Percentiles rank a stretch among this genome's conserved stretches.
These are phyloP conservation scores for Leccinum pellstonianum DNA, from an alignment of 768 basidiomycete species.

Conservation along the genomic window DNA sequence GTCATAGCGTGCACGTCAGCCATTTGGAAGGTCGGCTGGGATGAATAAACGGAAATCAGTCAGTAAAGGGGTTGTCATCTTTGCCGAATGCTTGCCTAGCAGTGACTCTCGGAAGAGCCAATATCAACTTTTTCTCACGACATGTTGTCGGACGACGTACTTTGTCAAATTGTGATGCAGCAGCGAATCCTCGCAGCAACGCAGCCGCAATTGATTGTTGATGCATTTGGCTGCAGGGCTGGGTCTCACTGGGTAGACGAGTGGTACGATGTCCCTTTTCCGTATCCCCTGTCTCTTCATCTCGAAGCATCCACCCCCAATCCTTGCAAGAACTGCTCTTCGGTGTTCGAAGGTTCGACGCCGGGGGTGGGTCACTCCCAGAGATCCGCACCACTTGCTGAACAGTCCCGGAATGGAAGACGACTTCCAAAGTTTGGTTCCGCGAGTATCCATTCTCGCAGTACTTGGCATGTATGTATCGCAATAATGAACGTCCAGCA, in stretches of 20 bases:
- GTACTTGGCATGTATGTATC: not conserved
- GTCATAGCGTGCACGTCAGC: not conserved
- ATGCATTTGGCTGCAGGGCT: not conserved
- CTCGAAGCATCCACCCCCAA: not conserved
- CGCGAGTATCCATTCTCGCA: not conserved
- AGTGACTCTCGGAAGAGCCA: not conserved
- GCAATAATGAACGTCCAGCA: conserved; percentile 3
- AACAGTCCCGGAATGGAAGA: conserved; percentile 5
- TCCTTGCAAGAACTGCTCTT: not conserved
- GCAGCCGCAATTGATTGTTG: conserved; percentile 3
- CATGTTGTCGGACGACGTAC: not conserved
- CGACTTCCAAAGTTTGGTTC: not conserved
- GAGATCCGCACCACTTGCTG: conserved; percentile 10
- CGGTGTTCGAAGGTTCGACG: not conserved
- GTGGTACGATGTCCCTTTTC: conserved; percentile 7
- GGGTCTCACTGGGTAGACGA: not conserved
- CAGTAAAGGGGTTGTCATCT: not conserved
- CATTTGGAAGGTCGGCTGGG: not conserved
- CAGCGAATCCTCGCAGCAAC: conserved; percentile 7
- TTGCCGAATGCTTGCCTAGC: not conserved
- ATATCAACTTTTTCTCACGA: not conserved
- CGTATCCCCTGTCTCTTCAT: not conserved
- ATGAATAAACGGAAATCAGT: not conserved
- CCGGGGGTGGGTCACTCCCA: not conserved
- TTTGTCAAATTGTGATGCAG: not conserved